Conservation (phyloP, 805 yeast species). For the Cyberlindnera americana region DNA sequence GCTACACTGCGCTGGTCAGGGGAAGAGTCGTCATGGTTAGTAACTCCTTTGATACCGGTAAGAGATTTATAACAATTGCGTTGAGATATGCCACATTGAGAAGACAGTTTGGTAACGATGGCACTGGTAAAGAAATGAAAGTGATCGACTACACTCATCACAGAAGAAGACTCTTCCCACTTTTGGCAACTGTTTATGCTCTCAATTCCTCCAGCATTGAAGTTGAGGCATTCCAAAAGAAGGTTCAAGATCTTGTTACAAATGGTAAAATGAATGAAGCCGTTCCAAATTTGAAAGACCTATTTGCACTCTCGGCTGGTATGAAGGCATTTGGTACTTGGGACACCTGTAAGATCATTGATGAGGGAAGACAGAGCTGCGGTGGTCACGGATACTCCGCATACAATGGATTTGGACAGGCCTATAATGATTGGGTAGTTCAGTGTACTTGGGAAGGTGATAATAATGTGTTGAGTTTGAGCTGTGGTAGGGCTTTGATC, state of each 20-base stretch:
- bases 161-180: slow-evolving; percentile 75
- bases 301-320: slow-evolving; percentile 84
- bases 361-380: slow-evolving; percentile 69
- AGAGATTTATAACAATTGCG: slow-evolving; percentile 78
- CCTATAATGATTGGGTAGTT: slow-evolving; percentile 87
- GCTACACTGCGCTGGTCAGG: slow-evolving; percentile 81
- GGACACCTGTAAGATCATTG: slow-evolving; percentile 75
- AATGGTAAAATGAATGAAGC: slow-evolving; percentile 43
- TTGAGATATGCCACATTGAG: slow-evolving; percentile 85
- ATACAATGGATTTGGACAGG: slow-evolving; percentile 84
- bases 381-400: slow-evolving; percentile 77
- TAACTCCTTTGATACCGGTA: slow-evolving; percentile 78
- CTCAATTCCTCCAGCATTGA: slow-evolving; percentile 53
- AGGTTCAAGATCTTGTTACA: slow-evolving; percentile 31
- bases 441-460: slow-evolving; percentile 99
- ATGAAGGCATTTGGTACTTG: slow-evolving; percentile 88
- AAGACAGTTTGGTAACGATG: slow-evolving; percentile 64
- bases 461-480: slow-evolving; percentile 77
- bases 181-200: slow-evolving; percentile 73
- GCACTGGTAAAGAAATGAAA: slow-evolving; percentile 37
- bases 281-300: slow-evolving; percentile 63
- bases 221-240: slow-evolving; percentile 46
- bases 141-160: slow-evolving; percentile 57
- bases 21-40: slow-evolving; percentile 89
- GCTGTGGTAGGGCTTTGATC: slow-evolving; percentile 69